Base-by-base conservation (phyloP, 352 stramenopile genomes). In the Globisporangium iwayamae region DNA sequence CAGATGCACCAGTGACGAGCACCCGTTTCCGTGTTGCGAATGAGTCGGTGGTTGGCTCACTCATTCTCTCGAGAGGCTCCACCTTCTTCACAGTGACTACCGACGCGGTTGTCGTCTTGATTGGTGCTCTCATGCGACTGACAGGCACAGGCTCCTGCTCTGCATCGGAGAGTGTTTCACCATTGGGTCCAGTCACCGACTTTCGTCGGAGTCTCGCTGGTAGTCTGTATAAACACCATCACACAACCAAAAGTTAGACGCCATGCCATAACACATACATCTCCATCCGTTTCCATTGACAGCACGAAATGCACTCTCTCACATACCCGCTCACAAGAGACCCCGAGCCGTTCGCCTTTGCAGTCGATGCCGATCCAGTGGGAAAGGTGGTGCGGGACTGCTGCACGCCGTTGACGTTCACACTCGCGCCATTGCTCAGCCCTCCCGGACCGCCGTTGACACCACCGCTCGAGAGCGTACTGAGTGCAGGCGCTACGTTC, bases 311-410 rank as follows among this genome's bases (percentile, higher is more conserved):
- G 9, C 36, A 41, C 8, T 41, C 9, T 41, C 36, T 14, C 4
- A 28, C 60, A 22, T 54, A 66, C 60, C 60, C 60, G 52, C 52
- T 66, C 51, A 61, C 60, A 56, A 46, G 39, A 7, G 52, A 30
- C 4, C 60, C 30, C 16, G n/a, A 7, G 9, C 43, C 30, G 22
- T 20, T 36, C 30, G n/a, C 1, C 6, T n/a, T n/a, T 34, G 34
- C 53, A 47, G 53, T 48, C 14, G 34, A 52, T 52, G n/a, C 38
- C 4, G 52, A 46, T n/a, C n/a, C 32, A 10, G 4, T 11, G 8
- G 52, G 22, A 58, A 58, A 18, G 14, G n/a, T 20, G 11, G 52
- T 10, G n/a, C 52, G 52, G 22, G 52, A 28, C 30, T 63, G 56
- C 46, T 63, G 43, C 8, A 32, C 32, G 28, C 20, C 32, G 22